Base-by-base conservation (phyloP, 306 rosid genomes). In the Macrotyloma uniflorum region DNA sequence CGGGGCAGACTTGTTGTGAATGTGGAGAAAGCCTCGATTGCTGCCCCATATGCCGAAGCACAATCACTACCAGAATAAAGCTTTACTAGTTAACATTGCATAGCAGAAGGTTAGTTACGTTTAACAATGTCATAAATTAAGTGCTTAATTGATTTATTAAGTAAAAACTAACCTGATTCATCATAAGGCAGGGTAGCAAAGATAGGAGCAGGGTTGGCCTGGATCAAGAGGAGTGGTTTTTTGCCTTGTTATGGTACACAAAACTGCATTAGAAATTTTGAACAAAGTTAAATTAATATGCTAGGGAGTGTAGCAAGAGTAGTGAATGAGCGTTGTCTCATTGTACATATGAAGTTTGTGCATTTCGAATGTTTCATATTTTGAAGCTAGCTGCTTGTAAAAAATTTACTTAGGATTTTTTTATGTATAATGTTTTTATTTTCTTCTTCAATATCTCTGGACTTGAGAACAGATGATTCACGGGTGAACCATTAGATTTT, bases 21-120 rank as follows among this genome's bases (percentile, higher is more conserved):
- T 90, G 98, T 70, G 97, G 94, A 85, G 91, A 87, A 78, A 81
- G 46, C 79, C 96, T 90, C 0, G 83, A 91, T 68, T 23, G 33
- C 43, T 93, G 98, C 82, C 97, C 97, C 64, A 88, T 93, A 77
- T 93, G 97, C 86, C 89, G 96, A 70, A 78, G 88, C 80, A 20
- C 75, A 46, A 90, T 93, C 65, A 70, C 73, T 10, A 89, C 92
- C 33, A 89, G 90, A 89, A 91, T 93, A 76, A 87, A 82, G 80
- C 96, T 91, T 67, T 93, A 86, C 72, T 91, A 85, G 83, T 36
- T 57, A 15, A 33, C 55, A 53, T 71, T 30, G 58, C 77, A 49
- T 2, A 22, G 65, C 45, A 40, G 20, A 61, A 74, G 74, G 75
- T 51, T 74, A 33, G 74, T 72, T 66, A 20, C 53, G 43, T 67